Base-by-base conservation (phyloP, 441 rosid species). In the Adansonia gregorii region DNA sequence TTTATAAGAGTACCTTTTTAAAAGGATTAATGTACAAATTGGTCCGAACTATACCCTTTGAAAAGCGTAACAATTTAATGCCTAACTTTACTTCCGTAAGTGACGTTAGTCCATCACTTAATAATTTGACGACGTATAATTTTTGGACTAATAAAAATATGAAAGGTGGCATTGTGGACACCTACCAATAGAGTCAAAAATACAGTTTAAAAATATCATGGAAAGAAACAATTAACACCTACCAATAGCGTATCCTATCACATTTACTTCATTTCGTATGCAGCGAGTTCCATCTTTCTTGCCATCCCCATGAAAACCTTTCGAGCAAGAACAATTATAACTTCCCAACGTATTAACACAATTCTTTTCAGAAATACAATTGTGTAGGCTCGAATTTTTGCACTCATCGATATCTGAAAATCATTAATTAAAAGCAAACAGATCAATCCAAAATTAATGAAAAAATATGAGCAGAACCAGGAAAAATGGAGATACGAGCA, bases 231-330 rank as follows among this genome's bases (percentile, higher is more conserved):
- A 24, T 24, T 24, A 54, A 54, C 58, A 54, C 43, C 66, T 27
- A 61, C 66, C 66, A 27, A 12, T 24, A 5, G 66, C 27, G 17
- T 24, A 24, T 61, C 27, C 12, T 24, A 61, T 61, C 41, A 61
- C 66, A 11, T 61, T 3, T 61, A 31, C n/a, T 27, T 27, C 8
- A 61, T 61, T 24, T 6, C 3, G 41, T 12, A 24, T 61, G 8
- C 66, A 61, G 41, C 66, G 8, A 27, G 8, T 24, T 61, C 43
- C 41, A 61, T 27, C 41, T 12, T 61, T 61, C 27, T 3, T 24
- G 17, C 66, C 66, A 27, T 61, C 66, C 35, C 66, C 66, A 61
- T 11, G n/a, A 11, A 12, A 61, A 15, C 66, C 66, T 61, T 61
- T 61, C 27, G 15, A 0, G 66, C 66, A 61, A 27, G 7, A 27